A percentile compares a stretch with the other conserved stretches of the same genome.
These are phyloP conservation scores for Fusarium buxicola DNA, from an alignment of 2,329 filamentous ascomycete species.

Conservation along the genomic window DNA sequence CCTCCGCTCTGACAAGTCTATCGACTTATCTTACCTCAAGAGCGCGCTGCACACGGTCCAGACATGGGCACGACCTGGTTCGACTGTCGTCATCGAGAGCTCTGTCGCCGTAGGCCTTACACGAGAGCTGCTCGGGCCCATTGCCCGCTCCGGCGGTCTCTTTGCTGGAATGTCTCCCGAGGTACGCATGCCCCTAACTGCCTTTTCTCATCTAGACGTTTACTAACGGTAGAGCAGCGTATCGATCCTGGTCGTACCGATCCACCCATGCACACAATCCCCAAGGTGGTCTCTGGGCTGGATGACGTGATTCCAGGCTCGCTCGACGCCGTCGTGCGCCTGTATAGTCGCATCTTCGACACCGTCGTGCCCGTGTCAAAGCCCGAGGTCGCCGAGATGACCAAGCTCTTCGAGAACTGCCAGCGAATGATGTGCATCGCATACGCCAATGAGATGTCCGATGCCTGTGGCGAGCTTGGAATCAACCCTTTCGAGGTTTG, in stretches of 20 bases:
- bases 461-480: constrained; percentile 57
- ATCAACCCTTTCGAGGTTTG: constrained; percentile 64
- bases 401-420: constrained; percentile 68
- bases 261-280: constrained; percentile 57
- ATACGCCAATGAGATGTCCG: constrained; percentile 66
- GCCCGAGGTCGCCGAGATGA: constrained; percentile 68
- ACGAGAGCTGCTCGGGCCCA: constrained; percentile 59
- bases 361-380: constrained; percentile 59
- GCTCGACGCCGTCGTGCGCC: constrained; percentile 52
- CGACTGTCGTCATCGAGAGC: constrained; percentile 63
- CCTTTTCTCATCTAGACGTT: fast-evolving
- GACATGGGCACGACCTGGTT: constrained; percentile 54
- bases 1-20: constrained; percentile 56
- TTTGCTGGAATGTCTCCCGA: constrained; percentile 62
- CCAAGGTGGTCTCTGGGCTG: constrained; percentile 65
- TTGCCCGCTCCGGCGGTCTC: constrained; percentile 55
- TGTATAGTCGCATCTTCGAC: constrained; percentile 61
- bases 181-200: constrained; percentile 8
- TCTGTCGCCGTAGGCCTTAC: constrained; percentile 67
- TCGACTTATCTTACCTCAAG: constrained; percentile 60
- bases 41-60: constrained; percentile 56
- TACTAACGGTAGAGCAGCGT: constrained; percentile 48
- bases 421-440: constrained; percentile 65
- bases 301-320: constrained; percentile 59
- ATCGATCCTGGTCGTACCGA: constrained; percentile 62